These are phyloP conservation scores for Citropsis articulata DNA, from an alignment of 345 rosid genomes.

Conservation along the genomic window DNA sequence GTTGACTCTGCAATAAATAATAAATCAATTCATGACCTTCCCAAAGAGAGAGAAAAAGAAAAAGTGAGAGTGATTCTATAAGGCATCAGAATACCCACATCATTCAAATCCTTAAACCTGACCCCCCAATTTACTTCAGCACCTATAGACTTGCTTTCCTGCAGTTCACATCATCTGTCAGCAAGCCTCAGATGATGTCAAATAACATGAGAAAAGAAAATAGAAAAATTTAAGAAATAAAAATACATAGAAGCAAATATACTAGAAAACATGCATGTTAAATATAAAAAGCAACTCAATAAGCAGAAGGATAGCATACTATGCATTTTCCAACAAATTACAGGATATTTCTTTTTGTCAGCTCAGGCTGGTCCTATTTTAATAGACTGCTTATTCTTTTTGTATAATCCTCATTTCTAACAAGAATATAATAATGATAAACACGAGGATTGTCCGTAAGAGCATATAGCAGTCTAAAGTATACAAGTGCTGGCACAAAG, in stretches of 20 bases:
- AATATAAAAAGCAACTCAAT: background rate
- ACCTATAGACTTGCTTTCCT: conserved; percentile 92
- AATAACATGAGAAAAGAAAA: background rate
- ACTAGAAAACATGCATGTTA: background rate
- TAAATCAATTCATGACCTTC: conserved; percentile 8
- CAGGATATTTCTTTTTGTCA: background rate
- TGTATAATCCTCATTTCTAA: background rate
- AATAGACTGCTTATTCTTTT: background rate
- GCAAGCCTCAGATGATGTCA: background rate
- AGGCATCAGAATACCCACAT: conserved; percentile 51
- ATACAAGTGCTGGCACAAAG: background rate
- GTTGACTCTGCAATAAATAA: conserved; percentile 52
- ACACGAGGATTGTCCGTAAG: background rate
- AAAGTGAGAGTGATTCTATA: conserved; percentile 8
- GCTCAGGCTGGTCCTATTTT: background rate
- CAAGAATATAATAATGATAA: background rate
- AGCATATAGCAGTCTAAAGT: background rate
- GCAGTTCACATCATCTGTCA: conserved; percentile 30
- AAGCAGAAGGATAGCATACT: background rate
- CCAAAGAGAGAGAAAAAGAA: conserved; percentile 7
- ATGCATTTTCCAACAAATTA: background rate
- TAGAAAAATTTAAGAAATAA: background rate
- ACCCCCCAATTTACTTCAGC: conserved; percentile 99
- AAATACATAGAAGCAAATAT: background rate
- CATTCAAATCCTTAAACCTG: conserved; percentile 70